Evolutionary conservation across 75 land plant genomes (phyloP).

Genomic region (Pinus albicaulis): DNA sequence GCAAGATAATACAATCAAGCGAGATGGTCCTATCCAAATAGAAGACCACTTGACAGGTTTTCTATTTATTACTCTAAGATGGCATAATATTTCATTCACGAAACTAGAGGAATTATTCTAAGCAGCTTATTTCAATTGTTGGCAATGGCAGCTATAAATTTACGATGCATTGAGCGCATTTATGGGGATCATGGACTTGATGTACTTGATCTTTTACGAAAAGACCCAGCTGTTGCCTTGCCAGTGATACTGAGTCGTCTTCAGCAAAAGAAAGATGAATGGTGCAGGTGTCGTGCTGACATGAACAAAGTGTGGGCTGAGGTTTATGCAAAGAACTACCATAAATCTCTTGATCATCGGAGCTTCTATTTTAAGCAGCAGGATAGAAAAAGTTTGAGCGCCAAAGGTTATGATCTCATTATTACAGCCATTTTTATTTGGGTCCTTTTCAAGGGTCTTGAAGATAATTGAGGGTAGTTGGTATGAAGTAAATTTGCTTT

Average conservation of each 20-base stretch:
- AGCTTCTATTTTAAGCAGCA: constrained; percentile 95
- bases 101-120: not conserved
- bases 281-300: constrained; percentile 65
- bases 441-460: not conserved
- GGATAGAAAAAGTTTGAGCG: constrained; percentile 76
- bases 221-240: constrained; percentile 59
- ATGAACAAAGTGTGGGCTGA: constrained; percentile 96
- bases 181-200: constrained; percentile 95
- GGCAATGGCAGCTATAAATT: constrained; percentile 49
- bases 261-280: constrained; percentile 89
- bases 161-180: constrained; percentile 84
- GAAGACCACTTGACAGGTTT: constrained; percentile 76
- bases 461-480: no score
- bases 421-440: not conserved
- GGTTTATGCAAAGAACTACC: constrained; percentile 82
- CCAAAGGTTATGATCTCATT: constrained; percentile 49
- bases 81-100: not conserved
- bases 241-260: constrained; percentile 81
- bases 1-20: constrained; percentile 35
- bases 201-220: constrained; percentile 64
- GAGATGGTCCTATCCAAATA: constrained; percentile 45
- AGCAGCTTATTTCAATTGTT: not conserved
- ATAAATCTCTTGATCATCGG: constrained; percentile 92
- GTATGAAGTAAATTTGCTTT: no score
- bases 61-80: not conserved